phyloP scores from a whole-genome alignment of 2,329 filamentous ascomycete species.

The Aureobasidium sp. region DNA sequence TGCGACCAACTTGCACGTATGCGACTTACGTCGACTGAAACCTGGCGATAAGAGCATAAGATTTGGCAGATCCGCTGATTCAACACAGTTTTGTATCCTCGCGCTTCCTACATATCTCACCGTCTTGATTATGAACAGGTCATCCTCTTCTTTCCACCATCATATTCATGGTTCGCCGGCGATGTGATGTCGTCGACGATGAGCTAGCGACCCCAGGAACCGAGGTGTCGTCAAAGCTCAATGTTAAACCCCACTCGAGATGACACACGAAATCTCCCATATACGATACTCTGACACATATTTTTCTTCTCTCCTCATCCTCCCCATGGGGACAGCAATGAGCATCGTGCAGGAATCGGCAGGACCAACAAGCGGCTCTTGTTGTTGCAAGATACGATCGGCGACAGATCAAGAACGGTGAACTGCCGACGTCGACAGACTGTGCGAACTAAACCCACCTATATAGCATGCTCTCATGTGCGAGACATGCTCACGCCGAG shows the following conservation, averaged over 20 bases:
- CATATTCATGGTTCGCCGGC: neutral
- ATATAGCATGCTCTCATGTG: neutral
- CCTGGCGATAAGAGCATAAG: neutral
- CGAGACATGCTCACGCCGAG: neutral
- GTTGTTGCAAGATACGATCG: neutral
- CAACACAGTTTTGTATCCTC: neutral
- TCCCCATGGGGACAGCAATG: slow-evolving; percentile 3
- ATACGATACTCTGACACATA: slow-evolving; percentile 7
- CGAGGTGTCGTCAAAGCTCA: neutral
- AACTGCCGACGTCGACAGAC: neutral
- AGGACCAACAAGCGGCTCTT: neutral
- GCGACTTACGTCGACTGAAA: neutral
- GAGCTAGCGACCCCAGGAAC: neutral
- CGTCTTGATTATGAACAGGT: neutral
- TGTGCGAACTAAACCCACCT: neutral
- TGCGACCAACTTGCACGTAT: neutral
- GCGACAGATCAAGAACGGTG: neutral
- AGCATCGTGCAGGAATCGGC: neutral
- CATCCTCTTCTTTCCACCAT: neutral
- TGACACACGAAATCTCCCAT: slow-evolving; percentile 4
- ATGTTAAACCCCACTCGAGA: neutral
- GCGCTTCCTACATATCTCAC: neutral
- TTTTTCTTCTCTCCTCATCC: neutral
- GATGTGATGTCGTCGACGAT: neutral
- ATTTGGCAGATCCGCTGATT: neutral